Base-by-base conservation (phyloP, 1,284 basidiomycete species). In the Cutaneotrichosporon arboriforme region DNA sequence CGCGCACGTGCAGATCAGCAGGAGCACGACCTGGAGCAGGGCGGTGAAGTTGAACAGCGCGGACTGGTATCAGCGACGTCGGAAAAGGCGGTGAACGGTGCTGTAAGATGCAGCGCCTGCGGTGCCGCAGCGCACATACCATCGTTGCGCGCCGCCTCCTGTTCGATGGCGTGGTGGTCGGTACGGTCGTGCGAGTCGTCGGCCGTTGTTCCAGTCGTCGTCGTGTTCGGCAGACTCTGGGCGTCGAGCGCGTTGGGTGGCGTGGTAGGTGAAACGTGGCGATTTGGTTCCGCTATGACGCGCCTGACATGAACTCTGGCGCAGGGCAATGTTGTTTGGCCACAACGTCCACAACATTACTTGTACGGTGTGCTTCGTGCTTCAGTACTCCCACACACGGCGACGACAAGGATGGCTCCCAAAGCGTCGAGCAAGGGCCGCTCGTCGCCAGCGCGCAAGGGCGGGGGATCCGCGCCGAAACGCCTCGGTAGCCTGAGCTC, bases 21-120 rank as follows among this genome's bases (percentile, higher is more conserved):
- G 83, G 15, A 98, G 81, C 59, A 97, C 85, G 69, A 96, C 91
- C 63, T 96, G 84, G 13, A 98, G 81, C 17, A 98, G 82, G 1
- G 91, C 93, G 75, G 94, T 87, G 70, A 98, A 98, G 78, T 97
- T 94, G 84, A 98, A 97, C 35, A 98, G 81, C 8, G 96, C 94
- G 42, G 93, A 94, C 93, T 97, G 65, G n/a, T 1, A 41, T 52
- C 7, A 49, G 50, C 22, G 36, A 8, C 26, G 26, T 17, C 8
- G 14, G 4, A 15, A 2, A 13, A 9, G 4, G 1, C 17, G 15
- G 3, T n/a, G n/a, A n/a, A n/a, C n/a, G n/a, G n/a, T n/a, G n/a
- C n/a, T n/a, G n/a, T n/a, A n/a, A n/a, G n/a, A n/a, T n/a, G 3
- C 34, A 17, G 14, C 18, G 21, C 18, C 9, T 38, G 21, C 22